These are phyloP conservation scores for Cubamyces sp. DNA, from an alignment of 768 basidiomycete species.

Conservation along the genomic window DNA sequence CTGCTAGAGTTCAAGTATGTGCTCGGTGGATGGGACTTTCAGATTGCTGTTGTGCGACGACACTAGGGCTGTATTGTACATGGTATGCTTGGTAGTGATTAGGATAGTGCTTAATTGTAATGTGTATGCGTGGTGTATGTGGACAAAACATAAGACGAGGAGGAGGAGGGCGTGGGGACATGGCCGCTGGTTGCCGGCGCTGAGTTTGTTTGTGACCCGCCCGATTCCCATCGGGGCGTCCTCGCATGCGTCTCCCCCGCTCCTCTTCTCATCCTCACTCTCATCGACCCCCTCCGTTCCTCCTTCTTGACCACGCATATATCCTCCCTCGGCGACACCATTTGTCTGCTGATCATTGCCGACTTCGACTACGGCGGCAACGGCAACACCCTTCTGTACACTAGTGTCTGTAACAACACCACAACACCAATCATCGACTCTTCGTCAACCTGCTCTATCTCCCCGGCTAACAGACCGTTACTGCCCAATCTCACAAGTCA, in stretches of 20 bases:
- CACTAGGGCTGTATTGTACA: slow-evolving; percentile 43
- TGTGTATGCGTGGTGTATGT: neutral
- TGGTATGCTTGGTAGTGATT: neutral
- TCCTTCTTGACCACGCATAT: neutral
- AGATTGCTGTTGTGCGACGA: slow-evolving; percentile 81
- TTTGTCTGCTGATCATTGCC: neutral
- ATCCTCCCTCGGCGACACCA: neutral
- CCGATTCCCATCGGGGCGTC: slow-evolving; percentile 42
- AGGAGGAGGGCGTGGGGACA: slow-evolving; percentile 5
- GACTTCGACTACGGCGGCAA: neutral
- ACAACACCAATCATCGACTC: slow-evolving; percentile 9
- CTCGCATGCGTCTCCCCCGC: slow-evolving; percentile 17
- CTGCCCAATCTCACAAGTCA: slow-evolving; percentile 6
- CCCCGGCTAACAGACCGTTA: neutral
- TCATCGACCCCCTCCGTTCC: slow-evolving; percentile 10
- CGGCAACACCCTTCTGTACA: neutral
- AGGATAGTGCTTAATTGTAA: slow-evolving; percentile 20
- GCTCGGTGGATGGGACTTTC: slow-evolving; percentile 85
- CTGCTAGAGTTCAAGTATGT: slow-evolving; percentile 83
- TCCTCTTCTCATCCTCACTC: slow-evolving; percentile 11
- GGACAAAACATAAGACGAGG: neutral
- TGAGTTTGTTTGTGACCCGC: slow-evolving; percentile 28
- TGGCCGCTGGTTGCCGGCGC: slow-evolving; percentile 24
- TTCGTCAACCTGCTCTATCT: slow-evolving; percentile 13
- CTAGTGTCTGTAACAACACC: slow-evolving; percentile 10